Evolutionary conservation across 2,329 filamentous ascomycete genomes (phyloP), one percentile per base, ranked within the genome.

Genomic region (Neocatenulostroma microsporum): DNA sequence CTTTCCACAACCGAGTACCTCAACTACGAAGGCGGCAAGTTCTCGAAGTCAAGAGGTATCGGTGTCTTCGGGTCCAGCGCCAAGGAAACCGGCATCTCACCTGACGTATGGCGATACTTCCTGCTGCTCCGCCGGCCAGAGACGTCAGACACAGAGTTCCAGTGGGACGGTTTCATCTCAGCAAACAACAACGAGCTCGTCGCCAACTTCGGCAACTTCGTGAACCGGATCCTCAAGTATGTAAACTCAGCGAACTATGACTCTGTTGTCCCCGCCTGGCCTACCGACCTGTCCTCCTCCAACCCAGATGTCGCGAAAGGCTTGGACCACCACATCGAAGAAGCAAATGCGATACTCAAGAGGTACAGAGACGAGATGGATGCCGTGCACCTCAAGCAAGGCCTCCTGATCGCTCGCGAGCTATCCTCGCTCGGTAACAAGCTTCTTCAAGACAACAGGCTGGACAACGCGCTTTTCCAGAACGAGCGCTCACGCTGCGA

Each of bases 91-190:
- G 87, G 86, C 14, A 74, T 95, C 13, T 75, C 82, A 11, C 70
- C 86, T 0, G 84, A 89, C 45, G 84, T 95, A n/a, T 95, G 87
- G 85, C 74, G 88, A 48, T 94, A 89, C 64, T 94, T 91, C 66
- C 75, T 95, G 15, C 72, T 94, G 24, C 82, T 86, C 29, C 81
- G 84, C 59, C 77, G 88, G 39, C 88, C 88, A 0, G 88, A 95
- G 62, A 82, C 80, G 9, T 76, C 82, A 34, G 88, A 95, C 57
- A 82, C 85, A 0, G 84, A 94, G 56, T 94, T 94, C 60, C 82
- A 89, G 58, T 94, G 87, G 87, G 76, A 75, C 40, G 74, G 80
- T 29, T 93, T 94, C 63, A 82, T 91, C 44, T 73, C 78, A 23
- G 72, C 76, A 49, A 94, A 94, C 71, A 94, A 95, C 69, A 87